Evolutionary conservation across 169 alveolate genomes (phyloP), one percentile per base, ranked within the genome.

Genomic region (Plasmodium inui): DNA sequence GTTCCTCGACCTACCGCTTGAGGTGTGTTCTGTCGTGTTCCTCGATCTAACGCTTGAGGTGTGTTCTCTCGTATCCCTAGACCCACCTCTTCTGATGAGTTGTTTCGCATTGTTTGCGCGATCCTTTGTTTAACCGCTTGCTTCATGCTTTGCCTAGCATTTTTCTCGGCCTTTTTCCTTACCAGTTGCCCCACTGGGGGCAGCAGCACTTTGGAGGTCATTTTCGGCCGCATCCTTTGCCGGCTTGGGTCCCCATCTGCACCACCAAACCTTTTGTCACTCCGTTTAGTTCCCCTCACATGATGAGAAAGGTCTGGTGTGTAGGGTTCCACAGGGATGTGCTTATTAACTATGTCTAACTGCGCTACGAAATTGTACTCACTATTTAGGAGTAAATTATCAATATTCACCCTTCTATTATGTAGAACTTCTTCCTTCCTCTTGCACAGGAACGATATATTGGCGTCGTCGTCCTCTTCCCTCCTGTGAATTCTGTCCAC

Each of bases 391-490:
- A 30, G 82, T 79, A 72, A 22, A 12, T 57, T 34, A n/a, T 80
- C 89, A 3, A 37, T 89, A 28, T 89, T 89, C 50, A 67, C 53
- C 72, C 70, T 89, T 19, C 82, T 73, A n/a, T 85, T 46, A 32
- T 41, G 78, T 85, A 26, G 44, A 12, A 44, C 55, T 74, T 32
- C 79, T 85, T 46, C 85, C 34, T 41, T 85, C 37, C 39, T 55
- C 41, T 26, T 85, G 53, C 39, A 53, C 53, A 73, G 78, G 28
- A 85, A 17, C 70, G 90, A 30, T 34, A 32, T 39, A 26, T 79
- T 89, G 30, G 50, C 30, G 50, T 53, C 26, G 34, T 61, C 46
- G 17, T 55, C 55, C 67, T 79, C 82, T 88, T 57, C 17, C 30
- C 32, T 19, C 28, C 46, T 37, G 12, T 89, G 90, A 55, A 67